Percentiles rank a stretch among this genome's conserved stretches.
Evolutionary conservation across 2,329 filamentous ascomycete species (phyloP).

Genomic region (Aspergillus ochraceoroseus): DNA sequence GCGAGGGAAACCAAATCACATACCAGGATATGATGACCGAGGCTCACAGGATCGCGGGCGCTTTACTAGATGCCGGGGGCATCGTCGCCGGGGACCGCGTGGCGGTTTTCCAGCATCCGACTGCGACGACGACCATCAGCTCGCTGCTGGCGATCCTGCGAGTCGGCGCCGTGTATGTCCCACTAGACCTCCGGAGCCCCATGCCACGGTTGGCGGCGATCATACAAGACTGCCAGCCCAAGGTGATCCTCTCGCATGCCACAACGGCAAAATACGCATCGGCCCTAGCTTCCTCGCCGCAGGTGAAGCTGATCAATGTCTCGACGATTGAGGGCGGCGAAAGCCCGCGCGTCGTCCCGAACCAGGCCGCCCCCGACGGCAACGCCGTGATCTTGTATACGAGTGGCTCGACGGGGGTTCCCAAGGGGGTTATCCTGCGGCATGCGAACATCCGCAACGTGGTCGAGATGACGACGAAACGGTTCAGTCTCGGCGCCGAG

Average conservation of each 20-base stretch:
- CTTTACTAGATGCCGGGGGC: conserved; percentile 20
- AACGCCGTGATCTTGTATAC: conserved; percentile 8
- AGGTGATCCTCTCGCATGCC: conserved; percentile 1
- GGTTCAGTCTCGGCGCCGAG: background rate
- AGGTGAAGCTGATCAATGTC: background rate
- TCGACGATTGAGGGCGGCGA: background rate
- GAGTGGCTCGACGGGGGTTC: conserved; percentile 10
- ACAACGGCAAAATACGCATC: no score
- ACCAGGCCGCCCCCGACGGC: background rate
- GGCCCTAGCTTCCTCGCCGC: background rate
- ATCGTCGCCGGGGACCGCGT: background rate
- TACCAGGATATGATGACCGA: conserved; percentile 36
- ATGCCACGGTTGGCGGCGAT: background rate
- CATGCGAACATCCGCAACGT: background rate
- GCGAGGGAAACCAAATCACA: conserved; percentile 27
- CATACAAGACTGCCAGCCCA: conserved; percentile 4
- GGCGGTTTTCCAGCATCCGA: conserved; percentile 7
- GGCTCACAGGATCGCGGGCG: conserved; percentile 34
- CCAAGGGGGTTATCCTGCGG: conserved; percentile 9
- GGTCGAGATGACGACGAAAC: background rate
- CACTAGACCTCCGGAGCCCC: conserved; percentile 11
- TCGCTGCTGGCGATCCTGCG: conserved; percentile 16
- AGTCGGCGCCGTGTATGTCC: conserved; percentile 18
- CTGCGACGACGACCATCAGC: conserved; percentile 4
- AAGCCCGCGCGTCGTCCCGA: background rate